Conservation (phyloP, 352 stramenopile genomes). For the Globisporangium cylindrosporum region DNA sequence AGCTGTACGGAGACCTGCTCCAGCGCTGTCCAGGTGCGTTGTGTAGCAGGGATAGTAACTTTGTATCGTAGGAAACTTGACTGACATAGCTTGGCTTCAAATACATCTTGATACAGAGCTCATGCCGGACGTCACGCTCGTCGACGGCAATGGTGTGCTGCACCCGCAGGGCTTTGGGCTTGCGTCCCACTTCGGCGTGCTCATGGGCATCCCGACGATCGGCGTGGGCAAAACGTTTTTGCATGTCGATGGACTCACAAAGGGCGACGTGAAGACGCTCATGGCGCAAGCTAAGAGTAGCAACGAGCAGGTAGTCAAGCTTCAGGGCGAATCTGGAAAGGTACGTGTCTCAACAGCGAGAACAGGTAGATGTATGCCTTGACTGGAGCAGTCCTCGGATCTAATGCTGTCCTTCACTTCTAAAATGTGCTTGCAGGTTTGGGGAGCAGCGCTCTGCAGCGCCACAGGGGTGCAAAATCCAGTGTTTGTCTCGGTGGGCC, state of each 20-base stretch:
- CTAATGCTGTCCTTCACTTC: neutral
- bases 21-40: conserved; percentile 45
- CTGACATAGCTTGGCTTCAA: neutral
- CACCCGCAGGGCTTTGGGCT: conserved; percentile 91
- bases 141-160: conserved; percentile 90
- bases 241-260: conserved; percentile 85
- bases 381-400: neutral
- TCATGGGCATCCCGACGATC: conserved; percentile 87
- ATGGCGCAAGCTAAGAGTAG: conserved; percentile 43
- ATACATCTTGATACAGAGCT: conserved; percentile 40
- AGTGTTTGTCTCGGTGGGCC: conserved; percentile 82
- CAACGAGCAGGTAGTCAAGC: conserved; percentile 32
- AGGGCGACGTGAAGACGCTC: conserved; percentile 48
- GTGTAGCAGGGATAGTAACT: too few species aligned
- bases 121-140: conserved; percentile 86
- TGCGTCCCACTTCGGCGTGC: conserved; percentile 91
- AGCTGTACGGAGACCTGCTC: conserved; percentile 61
- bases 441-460: conserved; percentile 70
- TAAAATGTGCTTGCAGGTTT: conserved; percentile 26
- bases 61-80: neutral
- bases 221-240: conserved; percentile 91
- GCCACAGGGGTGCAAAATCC: conserved; percentile 67
- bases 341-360: neutral
- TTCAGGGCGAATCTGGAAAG: conserved; percentile 61
- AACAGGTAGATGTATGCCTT: neutral